These are phyloP conservation scores for Apophysomyces variabilis DNA, from an alignment of 371 early-diverging fungal species.

Conservation along the genomic window DNA sequence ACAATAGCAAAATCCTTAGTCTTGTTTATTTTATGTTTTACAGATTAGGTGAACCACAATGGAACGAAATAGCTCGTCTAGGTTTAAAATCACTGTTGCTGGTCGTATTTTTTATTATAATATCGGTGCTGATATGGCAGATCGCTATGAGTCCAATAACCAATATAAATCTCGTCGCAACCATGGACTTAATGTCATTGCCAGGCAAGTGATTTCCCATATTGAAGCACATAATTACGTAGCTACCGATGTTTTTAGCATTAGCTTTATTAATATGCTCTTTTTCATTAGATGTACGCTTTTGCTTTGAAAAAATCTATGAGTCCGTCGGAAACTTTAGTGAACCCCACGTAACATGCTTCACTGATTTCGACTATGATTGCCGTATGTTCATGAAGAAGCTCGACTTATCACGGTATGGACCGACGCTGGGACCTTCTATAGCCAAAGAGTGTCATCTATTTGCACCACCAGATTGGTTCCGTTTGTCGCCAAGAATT, in stretches of 20 bases:
- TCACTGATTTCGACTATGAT: slow-evolving; percentile 42
- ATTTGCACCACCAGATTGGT: slow-evolving; percentile 37
- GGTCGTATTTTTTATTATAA: slow-evolving; percentile 40
- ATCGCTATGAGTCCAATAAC: slow-evolving; percentile 49
- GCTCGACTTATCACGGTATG: slow-evolving; percentile 39
- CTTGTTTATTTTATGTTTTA: neutral
- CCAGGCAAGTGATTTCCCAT: slow-evolving; percentile 29
- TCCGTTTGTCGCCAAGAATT: slow-evolving; percentile 24
- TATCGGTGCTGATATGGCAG: slow-evolving; percentile 50
- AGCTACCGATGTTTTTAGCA: neutral
- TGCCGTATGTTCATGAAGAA: slow-evolving; percentile 31
- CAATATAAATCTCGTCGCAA: slow-evolving; percentile 37
- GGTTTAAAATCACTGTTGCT: slow-evolving; percentile 41
- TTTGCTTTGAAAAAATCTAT: slow-evolving; percentile 50
- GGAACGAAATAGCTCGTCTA: slow-evolving; percentile 54
- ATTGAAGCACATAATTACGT: neutral
- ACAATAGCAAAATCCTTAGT: neutral
- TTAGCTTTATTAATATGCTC: no score
- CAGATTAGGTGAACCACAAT: slow-evolving; percentile 52
- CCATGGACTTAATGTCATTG: slow-evolving; percentile 34
- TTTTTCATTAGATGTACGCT: slow-evolving; percentile 40
- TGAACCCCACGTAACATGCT: slow-evolving; percentile 39
- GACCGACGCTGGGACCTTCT: slow-evolving; percentile 36
- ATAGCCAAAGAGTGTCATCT: slow-evolving; percentile 41
- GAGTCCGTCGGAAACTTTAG: neutral